Evolutionary conservation across 2,329 filamentous ascomycete species (phyloP), one percentile per base, ranked within the genome.

Genomic region (Microdochium trichocladiopsis): DNA sequence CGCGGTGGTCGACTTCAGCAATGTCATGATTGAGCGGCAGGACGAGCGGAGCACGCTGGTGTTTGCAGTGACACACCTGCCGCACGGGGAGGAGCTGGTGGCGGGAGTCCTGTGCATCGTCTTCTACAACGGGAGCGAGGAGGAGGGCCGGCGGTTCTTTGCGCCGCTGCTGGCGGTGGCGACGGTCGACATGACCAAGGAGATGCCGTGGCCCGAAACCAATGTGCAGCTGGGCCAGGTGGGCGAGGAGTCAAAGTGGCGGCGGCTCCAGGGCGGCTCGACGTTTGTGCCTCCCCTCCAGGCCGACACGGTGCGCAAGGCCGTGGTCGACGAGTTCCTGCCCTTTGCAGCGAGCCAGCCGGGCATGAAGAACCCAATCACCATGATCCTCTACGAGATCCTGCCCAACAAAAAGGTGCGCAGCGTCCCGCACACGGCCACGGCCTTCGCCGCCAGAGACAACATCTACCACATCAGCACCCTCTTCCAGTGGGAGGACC

Each of bases 401-500:
- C 68, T 70, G 23, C 67, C 75, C 21, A 69, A 70, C 51, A 58
- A 61, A 3, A 70, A 72, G 57, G 63, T 72, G 23, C 58, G 64
- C n/a, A 41, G 36, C 36, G 63, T 74, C 4, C 58, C 64, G 0
- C 56, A 64, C 1, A 55, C 63, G 2, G 67, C 64, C 1, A 78
- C 70, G 5, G 70, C 75, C 0, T 75, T 75, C 52, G 71, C 73
- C 3, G 75, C 72, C 54, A 67, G 75, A 4, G 73, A 71, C 8
- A 59, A 60, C 5, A 72, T 73, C 36, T 73, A 73, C 55, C 74
- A 78, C 48, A 69, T 69, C 1, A 62, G 72, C 50, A 65, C 72
- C 2, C 58, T 60, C 5, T 64, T 73, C 25, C 64, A 67, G 11
- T 77, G 75, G 74, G 64, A 66, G 1, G 66, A 72, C 36, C 36